Conservation (phyloP, 768 basidiomycete species). For the Lactarius tabidus region DNA sequence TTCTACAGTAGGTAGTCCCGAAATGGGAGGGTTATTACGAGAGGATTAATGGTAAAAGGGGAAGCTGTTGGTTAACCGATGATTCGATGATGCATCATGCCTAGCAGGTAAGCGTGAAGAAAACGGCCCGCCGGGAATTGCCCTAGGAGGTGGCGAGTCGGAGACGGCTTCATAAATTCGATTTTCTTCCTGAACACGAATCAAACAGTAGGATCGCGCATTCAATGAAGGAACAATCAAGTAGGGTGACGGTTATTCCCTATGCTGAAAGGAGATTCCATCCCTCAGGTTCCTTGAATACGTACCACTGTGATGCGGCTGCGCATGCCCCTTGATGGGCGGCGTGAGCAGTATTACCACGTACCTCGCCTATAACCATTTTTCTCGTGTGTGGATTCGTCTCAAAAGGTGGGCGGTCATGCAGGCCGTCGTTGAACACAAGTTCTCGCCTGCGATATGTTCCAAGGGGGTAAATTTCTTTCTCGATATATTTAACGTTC, state of each 20-base stretch:
- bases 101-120: too few species aligned
- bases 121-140: not conserved
- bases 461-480: not conserved
- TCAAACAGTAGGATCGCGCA: not conserved
- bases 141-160: not conserved
- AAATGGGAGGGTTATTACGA: not conserved
- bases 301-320: not conserved
- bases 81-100: too few species aligned
- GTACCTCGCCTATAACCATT: not conserved
- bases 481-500: not conserved
- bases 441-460: not conserved
- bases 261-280: not conserved
- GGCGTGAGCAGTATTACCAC: not conserved
- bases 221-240: not conserved
- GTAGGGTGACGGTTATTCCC: not conserved
- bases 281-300: slow-evolving; percentile 1
- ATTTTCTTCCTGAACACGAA: not conserved
- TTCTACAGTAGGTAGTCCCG: not conserved
- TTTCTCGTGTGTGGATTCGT: not conserved
- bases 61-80: not conserved
- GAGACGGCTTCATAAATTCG: not conserved
- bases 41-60: not conserved
- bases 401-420: not conserved
- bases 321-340: not conserved
- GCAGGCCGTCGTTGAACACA: not conserved